Base-by-base conservation (phyloP, 2,329 filamentous ascomycete genomes). In the Penicillium sp. region DNA sequence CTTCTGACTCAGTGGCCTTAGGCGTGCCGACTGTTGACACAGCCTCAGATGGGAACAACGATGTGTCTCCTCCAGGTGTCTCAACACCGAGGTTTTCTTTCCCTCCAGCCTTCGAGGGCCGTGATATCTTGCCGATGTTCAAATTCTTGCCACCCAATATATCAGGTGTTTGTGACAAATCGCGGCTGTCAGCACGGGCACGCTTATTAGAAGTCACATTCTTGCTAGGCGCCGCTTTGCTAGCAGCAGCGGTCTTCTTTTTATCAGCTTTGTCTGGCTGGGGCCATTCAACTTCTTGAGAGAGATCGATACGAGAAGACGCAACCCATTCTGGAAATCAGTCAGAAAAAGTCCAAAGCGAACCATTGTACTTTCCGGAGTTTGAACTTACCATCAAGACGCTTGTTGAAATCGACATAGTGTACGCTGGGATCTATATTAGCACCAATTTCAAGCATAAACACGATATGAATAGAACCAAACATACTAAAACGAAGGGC, bases 371-470 rank as follows among this genome's bases (percentile, higher is more conserved):
- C 10, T 33, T 25, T 10, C 19, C 9, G 30, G 1, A 41, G 19
- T 46, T 28, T 10, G 22, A 31, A 61, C 70, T 59, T 68, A 80
- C 77, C 79, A 65, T 87, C 84, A 31, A 87, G 78, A 79, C 85
- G 85, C 67, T 97, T 97, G 77, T 97, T 97, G 84, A 97, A 97
- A 69, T 96, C 95, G 70, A 96, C 91, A 73, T 97, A 97, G 74
- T 97, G 96, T 68, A 96, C 95, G 75, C 77, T 80, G 50, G 11
- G 26, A 5, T 10, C 31, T 16, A 57, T 63, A 64, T 69, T 50
- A 67, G 61, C 52, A 59, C 36, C 10, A 19, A 25, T 4, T 25
- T 36, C 42, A 19, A 44, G 25, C 26, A 17, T 9, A 55, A 3
- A 12, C 1, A 16, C 12, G 5, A 28, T 26, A 31, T 11, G 17